phyloP scores from a whole-genome alignment of 164 flowering plant species.

The Sedum album region DNA sequence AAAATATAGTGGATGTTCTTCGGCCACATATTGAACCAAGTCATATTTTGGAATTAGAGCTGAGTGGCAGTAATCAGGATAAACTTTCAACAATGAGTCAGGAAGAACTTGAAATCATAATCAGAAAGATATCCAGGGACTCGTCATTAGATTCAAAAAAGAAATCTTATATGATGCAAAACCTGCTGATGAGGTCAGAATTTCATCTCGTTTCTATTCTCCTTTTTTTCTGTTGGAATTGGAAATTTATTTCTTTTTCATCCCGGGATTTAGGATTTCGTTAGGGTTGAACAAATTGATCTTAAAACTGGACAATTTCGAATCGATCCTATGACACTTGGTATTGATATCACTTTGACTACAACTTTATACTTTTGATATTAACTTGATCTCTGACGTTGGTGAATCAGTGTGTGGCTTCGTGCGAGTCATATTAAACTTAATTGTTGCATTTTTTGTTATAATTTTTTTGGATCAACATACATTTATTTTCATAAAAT shows the following conservation, averaged over 20 bases:
- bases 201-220: not conserved
- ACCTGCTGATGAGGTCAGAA: conserved; percentile 55
- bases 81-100: conserved; percentile 37
- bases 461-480: not conserved
- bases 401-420: not conserved
- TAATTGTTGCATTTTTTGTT: not conserved
- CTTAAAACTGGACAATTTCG: not conserved
- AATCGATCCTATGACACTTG: not conserved
- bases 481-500: not conserved
- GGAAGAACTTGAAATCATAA: conserved; percentile 55
- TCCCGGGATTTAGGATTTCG: not conserved
- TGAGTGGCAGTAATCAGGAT: conserved; percentile 27
- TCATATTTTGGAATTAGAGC: conserved; percentile 13
- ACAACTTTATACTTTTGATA: not conserved
- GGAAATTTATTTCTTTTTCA: not conserved
- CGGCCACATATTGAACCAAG: conserved; percentile 17
- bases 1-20: conserved; percentile 11
- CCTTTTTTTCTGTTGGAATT: not conserved
- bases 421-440: not conserved
- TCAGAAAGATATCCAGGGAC: conserved; percentile 56
- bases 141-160: conserved; percentile 42
- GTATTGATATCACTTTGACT: not conserved
- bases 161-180: conserved; percentile 60
- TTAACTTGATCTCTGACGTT: no score
- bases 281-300: not conserved